phyloP scores from a whole-genome alignment of 768 basidiomycete species.

The Pisolithus orientalis region DNA sequence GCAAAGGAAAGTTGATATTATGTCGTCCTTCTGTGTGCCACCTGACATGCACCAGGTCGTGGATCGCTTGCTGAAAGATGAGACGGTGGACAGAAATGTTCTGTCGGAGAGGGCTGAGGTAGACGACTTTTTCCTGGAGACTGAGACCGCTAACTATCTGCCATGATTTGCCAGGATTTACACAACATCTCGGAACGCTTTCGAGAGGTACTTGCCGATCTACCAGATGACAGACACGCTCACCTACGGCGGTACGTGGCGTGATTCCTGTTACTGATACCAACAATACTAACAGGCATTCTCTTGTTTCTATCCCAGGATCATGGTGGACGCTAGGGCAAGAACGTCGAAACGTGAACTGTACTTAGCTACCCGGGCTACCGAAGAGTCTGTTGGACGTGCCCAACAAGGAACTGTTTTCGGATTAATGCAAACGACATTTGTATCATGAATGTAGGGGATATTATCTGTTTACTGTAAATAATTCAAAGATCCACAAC shows the following conservation, averaged over 20 bases:
- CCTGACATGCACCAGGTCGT: not conserved
- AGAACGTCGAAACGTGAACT: not conserved
- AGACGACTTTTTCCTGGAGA: not conserved
- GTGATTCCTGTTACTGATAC: not conserved
- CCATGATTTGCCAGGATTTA: not conserved
- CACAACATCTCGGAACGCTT: not conserved
- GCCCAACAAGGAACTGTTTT: no score
- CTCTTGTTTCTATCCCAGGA: not conserved
- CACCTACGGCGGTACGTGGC: not conserved
- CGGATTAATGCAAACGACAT: no score
- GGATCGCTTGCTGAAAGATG: not conserved
- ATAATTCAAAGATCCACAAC: no score
- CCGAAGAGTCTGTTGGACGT: not conserved
- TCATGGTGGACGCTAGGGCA: not conserved
- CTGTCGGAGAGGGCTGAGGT: not conserved
- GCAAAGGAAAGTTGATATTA: not conserved
- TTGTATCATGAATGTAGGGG: no score
- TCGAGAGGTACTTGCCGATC: not conserved
- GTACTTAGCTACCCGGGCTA: not conserved
- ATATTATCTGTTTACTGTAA: no score
- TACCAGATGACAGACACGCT: not conserved
- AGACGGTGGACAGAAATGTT: not conserved
- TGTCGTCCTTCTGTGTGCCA: not conserved
- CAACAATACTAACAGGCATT: not conserved
- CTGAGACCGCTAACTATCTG: not conserved